Base-by-base conservation (phyloP, 495 filamentous ascomycete species). In the Sordaria brevicollis region DNA sequence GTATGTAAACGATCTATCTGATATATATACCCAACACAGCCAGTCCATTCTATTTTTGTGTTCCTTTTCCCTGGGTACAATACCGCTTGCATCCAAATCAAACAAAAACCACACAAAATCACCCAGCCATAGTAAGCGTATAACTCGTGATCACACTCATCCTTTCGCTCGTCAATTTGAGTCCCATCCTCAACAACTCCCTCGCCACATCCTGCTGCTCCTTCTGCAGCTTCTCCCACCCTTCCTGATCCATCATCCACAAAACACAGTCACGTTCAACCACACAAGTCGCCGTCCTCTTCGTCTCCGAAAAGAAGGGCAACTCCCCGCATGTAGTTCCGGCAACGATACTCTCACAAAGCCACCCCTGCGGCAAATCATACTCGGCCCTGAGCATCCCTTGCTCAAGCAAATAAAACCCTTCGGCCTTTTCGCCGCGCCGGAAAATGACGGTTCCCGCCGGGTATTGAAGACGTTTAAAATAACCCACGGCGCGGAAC, bases 241-340 rank as follows among this genome's bases (percentile, higher is more conserved):
- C 83, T 72, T 86, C 83, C 67, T 78, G 79, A 66, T 87, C 89
- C 81, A 99, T 82, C 73, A 89, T 80, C 95, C 95, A 99, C 15
- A 90, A 88, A 15, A 94, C 88, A 69, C 89, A 90, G 72, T 94
- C 88, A 65, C 89, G 88, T 75, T 97, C 94, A 0, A 91, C 90
- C 68, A 88, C 83, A 31, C 96, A 93, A 2, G 92, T 97, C 19
- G 92, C 92, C 6, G 93, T 97, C 39, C 95, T 86, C 34, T 87
- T 85, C 0, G 93, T 97, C 74, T 93, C 91, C 17, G 89, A 91
- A 80, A 99, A 99, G 82, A 99, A 99, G 0, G 95, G 95, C 67
- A 98, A 80, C 80, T 99, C 95, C 33, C 95, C 95, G 75, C 94
- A 97, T 10, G 95, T 97, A 31, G 94, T 93, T 29, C 95, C 95